phyloP scores from a whole-genome alignment of 306 rosid genomes.

The Vigna mungo region DNA sequence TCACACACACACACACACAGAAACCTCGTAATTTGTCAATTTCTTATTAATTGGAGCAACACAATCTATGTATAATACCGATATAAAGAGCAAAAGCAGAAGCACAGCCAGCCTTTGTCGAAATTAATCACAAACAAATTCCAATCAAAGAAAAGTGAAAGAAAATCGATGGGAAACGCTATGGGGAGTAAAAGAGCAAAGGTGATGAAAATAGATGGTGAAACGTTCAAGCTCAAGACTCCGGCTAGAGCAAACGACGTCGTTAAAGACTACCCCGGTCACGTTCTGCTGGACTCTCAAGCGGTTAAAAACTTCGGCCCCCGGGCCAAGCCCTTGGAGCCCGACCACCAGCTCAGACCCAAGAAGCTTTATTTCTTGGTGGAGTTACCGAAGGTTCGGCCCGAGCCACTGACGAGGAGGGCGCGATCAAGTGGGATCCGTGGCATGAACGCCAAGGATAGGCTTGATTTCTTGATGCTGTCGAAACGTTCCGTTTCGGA shows the following conservation, averaged over 20 bases:
- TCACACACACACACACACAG: constrained; percentile 39
- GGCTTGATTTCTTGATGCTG: constrained; percentile 80
- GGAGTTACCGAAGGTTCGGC: constrained; percentile 55
- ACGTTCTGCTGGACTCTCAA: constrained; percentile 65
- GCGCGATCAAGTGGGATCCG: constrained; percentile 65
- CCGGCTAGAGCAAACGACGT: constrained; percentile 68
- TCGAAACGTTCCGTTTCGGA: constrained; percentile 75
- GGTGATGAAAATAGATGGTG: constrained; percentile 84
- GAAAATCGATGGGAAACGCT: constrained; percentile 69
- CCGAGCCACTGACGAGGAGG: constrained; percentile 44
- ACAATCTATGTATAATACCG: not conserved
- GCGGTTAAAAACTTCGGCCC: constrained; percentile 67
- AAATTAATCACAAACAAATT: not conserved
- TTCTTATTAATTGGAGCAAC: not conserved
- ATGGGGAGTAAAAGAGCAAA: constrained; percentile 68
- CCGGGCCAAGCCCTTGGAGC: constrained; percentile 75
- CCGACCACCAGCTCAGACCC: constrained; percentile 62
- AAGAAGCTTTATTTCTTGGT: constrained; percentile 67
- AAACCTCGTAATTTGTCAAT: constrained; percentile 38
- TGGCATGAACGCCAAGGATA: constrained; percentile 68
- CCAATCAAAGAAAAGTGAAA: not conserved
- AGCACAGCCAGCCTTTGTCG: not conserved
- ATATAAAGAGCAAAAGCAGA: constrained; percentile 32
- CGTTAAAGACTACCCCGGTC: constrained; percentile 65
- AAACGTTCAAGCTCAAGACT: constrained; percentile 66